These are phyloP conservation scores for Lepidium sativum DNA, from an alignment of 345 rosid species.

Conservation along the genomic window DNA sequence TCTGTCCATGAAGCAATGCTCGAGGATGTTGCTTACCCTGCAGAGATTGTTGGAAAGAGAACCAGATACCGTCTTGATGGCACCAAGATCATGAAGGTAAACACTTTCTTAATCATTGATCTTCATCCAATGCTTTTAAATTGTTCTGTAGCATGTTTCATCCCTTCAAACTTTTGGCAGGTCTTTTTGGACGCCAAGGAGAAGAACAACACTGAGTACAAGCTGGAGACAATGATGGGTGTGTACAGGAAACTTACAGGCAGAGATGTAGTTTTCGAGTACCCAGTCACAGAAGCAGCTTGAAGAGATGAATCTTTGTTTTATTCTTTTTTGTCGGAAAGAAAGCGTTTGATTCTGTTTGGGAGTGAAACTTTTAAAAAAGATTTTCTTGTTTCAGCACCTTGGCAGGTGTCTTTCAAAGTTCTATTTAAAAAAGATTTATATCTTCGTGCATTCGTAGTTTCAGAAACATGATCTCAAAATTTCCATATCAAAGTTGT, in stretches of 20 bases:
- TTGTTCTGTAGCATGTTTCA: not conserved
- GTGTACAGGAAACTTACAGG: constrained; percentile 87
- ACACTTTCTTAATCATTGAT: not conserved
- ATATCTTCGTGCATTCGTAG: not conserved
- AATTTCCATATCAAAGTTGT: not conserved
- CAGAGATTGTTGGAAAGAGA: constrained; percentile 89
- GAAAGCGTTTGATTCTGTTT: constrained; percentile 5
- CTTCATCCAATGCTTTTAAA: not conserved
- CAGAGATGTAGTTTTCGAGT: constrained; percentile 82
- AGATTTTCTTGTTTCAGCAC: not conserved
- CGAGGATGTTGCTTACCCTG: constrained; percentile 77
- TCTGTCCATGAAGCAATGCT: constrained; percentile 76
- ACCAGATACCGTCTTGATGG: constrained; percentile 74
- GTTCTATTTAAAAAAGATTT: not conserved
- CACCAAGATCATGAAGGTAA: constrained; percentile 64
- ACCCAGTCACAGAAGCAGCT: constrained; percentile 42
- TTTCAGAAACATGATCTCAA: not conserved
- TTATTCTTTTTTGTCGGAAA: constrained; percentile 15
- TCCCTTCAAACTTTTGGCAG: constrained; percentile 13
- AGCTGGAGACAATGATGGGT: constrained; percentile 62
- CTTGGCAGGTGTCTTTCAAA: not conserved
- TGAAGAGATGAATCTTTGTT: constrained; percentile 29
- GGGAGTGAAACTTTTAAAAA: not conserved
- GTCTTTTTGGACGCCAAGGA: constrained; percentile 74
- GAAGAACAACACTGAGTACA: constrained; percentile 70